Evolutionary conservation across 1,284 basidiomycete genomes (phyloP).

Genomic region (Papiliotrema nemorosa): DNA sequence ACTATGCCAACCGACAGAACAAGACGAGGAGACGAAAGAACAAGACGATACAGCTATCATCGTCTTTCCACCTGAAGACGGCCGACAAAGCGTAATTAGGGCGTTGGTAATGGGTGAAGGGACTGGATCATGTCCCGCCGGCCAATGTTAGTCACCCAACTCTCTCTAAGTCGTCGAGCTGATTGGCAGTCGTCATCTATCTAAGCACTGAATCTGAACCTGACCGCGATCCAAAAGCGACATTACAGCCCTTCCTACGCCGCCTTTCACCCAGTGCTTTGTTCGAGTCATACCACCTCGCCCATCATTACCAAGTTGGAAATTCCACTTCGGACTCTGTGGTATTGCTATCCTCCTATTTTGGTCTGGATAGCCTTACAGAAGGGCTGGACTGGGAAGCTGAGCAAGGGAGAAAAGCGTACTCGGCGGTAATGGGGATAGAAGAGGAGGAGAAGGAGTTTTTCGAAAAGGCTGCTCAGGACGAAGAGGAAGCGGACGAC

Average conservation of each 20-base stretch:
- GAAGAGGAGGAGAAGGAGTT: conserved; percentile 22
- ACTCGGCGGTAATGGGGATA: conserved; percentile 26
- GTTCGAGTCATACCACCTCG: conserved; percentile 29
- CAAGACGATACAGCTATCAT: conserved; percentile 67
- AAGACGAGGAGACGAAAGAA: conserved; percentile 21
- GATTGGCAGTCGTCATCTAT: conserved; percentile 47
- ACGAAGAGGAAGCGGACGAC: not conserved
- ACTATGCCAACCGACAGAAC: conserved; percentile 15
- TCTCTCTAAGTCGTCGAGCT: not conserved
- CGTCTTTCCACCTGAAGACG: conserved; percentile 72
- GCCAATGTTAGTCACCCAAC: conserved; percentile 62
- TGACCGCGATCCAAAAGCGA: conserved; percentile 3
- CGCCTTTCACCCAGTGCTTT: conserved; percentile 19
- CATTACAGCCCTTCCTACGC: conserved; percentile 26
- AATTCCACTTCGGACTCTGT: not conserved
- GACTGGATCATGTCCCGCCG: conserved; percentile 76
- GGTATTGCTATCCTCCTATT: conserved; percentile 31
- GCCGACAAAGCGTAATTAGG: conserved; percentile 57
- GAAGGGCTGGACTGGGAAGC: conserved; percentile 46
- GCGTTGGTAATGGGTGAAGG: conserved; percentile 75
- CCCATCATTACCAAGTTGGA: conserved; percentile 6
- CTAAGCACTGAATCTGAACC: conserved; percentile 25
- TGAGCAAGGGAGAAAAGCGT: conserved; percentile 34
- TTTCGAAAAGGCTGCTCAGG: conserved; percentile 56
- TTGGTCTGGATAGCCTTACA: conserved; percentile 25